Percentiles rank a stretch among this genome's conserved stretches.
Evolutionary conservation across 495 filamentous ascomycete genomes (phyloP).

Genomic region (Lentithecium fluviatile): DNA sequence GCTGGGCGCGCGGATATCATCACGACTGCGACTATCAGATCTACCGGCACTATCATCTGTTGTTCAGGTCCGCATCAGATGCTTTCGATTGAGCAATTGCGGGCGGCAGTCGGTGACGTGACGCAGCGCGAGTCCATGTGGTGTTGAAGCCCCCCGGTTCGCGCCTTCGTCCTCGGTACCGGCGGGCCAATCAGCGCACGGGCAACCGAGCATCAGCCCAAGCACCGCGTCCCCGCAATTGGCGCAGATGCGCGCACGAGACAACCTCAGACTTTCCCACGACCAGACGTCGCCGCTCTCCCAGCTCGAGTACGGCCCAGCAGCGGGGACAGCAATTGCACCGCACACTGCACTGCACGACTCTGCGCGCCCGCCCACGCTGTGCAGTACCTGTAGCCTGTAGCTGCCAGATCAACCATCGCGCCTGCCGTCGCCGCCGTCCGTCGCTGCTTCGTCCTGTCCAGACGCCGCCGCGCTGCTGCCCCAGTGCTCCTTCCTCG

Average conservation of each 20-base stretch:
- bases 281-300: too few relatives aligned
- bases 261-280: neutral
- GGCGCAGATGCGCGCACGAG: conserved; percentile 2
- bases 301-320: too few relatives aligned
- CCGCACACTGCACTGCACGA: too few relatives aligned
- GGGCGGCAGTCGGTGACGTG: neutral
- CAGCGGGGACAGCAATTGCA: too few relatives aligned
- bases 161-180: too few relatives aligned
- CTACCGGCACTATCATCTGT: too few relatives aligned
- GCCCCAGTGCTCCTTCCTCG: neutral
- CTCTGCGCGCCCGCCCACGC: conserved; percentile 13
- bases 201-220: too few relatives aligned
- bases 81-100: too few relatives aligned
- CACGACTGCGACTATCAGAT: too few relatives aligned
- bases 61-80: too few relatives aligned
- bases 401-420: neutral
- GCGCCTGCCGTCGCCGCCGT: neutral
- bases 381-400: neutral
- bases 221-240: neutral
- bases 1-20: neutral
- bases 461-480: too few relatives aligned
- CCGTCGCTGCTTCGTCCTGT: neutral
- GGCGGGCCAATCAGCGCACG: too few relatives aligned
- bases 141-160: neutral
- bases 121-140: neutral